Percentiles rank a stretch among this genome's conserved stretches.
phyloP scores from a whole-genome alignment of 2,329 filamentous ascomycete genomes.

The Hymenoscyphus fraxineus region DNA sequence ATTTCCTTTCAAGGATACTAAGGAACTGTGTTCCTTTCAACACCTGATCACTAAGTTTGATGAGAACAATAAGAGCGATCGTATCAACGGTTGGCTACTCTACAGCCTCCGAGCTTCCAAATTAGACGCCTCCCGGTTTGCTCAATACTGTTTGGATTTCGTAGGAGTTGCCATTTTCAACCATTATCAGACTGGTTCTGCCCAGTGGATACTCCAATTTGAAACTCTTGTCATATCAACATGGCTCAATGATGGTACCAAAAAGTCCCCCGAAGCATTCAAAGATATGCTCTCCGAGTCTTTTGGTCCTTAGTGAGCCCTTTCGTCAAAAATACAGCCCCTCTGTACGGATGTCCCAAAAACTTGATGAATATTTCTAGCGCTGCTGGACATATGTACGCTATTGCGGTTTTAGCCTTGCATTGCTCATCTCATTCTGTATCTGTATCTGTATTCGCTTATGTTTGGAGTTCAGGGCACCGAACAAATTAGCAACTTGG shows the following conservation, averaged over 20 bases:
- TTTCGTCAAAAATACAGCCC: no score
- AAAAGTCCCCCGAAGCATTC: conserved; percentile 7
- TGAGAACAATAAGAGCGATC: conserved; percentile 15
- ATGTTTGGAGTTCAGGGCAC: no score
- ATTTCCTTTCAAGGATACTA: conserved; percentile 5
- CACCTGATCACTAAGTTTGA: conserved; percentile 17
- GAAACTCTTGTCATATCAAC: conserved; percentile 2
- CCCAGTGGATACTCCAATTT: conserved; percentile 10
- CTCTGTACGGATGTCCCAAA: no score
- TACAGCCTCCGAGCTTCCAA: neutral
- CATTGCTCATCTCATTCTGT: no score
- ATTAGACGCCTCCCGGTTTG: neutral
- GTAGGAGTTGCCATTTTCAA: neutral
- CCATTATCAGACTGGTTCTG: neutral
- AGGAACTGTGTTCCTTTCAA: neutral
- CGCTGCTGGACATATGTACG: no score
- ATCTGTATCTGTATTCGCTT: no score
- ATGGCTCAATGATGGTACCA: conserved; percentile 12
- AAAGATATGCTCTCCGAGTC: neutral
- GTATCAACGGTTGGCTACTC: conserved; percentile 19
- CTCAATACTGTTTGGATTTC: conserved; percentile 1
- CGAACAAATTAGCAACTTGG: no score
- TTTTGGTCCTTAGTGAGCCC: neutral
- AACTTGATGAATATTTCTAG: no score
- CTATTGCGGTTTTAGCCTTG: no score